phyloP scores from a whole-genome alignment of 352 stramenopile species.

The Pythium biforme region DNA sequence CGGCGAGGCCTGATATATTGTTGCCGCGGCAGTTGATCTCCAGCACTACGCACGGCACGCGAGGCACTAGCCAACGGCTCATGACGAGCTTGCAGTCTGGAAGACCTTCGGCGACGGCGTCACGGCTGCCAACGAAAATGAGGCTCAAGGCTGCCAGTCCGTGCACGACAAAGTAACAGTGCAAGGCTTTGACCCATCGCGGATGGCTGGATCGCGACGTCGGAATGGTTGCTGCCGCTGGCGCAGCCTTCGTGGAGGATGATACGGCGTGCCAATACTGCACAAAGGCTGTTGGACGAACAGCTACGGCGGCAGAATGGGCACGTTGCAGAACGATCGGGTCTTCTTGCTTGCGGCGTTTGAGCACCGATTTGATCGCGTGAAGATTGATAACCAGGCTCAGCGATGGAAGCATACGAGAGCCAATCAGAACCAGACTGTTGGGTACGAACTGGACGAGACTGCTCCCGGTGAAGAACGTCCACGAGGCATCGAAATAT shows the following conservation, averaged over 20 bases:
- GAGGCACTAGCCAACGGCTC: constrained; percentile 12
- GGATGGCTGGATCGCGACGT: background rate
- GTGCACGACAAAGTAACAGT: background rate
- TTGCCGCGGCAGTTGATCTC: constrained; percentile 1
- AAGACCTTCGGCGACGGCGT: background rate
- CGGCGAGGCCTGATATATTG: background rate
- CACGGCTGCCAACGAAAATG: background rate
- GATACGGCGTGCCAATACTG: no score
- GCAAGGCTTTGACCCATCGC: constrained; percentile 3
- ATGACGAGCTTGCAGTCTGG: constrained; percentile 8
- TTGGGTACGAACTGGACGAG: constrained; percentile 5
- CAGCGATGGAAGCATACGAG: background rate
- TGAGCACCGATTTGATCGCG: constrained; percentile 13
- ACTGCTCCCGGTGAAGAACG: background rate
- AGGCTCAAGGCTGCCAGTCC: background rate
- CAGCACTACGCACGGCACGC: constrained; percentile 11
- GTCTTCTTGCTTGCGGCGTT: background rate
- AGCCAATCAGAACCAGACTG: background rate
- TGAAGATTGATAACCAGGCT: constrained; percentile 14
- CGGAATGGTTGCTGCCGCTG: no score
- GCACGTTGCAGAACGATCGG: no score
- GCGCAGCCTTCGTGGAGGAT: no score
- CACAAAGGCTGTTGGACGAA: no score
- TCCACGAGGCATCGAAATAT: constrained; percentile 11
- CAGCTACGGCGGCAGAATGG: no score